Conservation (phyloP, 2,329 filamentous ascomycete genomes). For the Ascosphaera aggregata region DNA sequence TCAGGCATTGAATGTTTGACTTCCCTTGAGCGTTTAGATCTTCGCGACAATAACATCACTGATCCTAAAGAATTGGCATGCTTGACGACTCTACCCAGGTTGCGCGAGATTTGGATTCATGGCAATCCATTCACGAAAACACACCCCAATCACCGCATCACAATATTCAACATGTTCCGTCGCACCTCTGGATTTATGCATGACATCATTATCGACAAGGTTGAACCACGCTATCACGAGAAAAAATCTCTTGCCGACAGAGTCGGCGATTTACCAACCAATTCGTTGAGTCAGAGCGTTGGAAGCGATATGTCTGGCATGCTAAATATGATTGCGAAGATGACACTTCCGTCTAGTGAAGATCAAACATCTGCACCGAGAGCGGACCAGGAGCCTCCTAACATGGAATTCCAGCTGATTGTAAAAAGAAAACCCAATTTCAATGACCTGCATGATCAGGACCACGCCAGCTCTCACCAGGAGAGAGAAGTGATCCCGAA, state of each 20-base stretch:
- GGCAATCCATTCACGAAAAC: slow-evolving; percentile 83
- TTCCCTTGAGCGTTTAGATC: slow-evolving; percentile 70
- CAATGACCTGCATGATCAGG: not conserved
- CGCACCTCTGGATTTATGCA: slow-evolving; percentile 72
- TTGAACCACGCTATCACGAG: slow-evolving; percentile 64
- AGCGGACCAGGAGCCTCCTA: not conserved
- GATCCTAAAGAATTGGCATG: slow-evolving; percentile 80
- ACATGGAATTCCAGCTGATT: not conserved
- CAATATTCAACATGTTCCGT: slow-evolving; percentile 91
- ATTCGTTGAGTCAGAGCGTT: not conserved
- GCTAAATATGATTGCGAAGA: not conserved
- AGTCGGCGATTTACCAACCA: slow-evolving; percentile 33
- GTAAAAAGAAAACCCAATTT: not conserved
- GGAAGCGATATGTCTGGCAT: not conserved
- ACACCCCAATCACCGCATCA: slow-evolving; percentile 62
- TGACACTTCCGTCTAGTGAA: not conserved
- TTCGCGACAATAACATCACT: slow-evolving; percentile 74
- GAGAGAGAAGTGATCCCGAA: too few relatives aligned
- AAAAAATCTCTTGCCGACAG: slow-evolving; percentile 65
- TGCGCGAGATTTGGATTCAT: slow-evolving; percentile 77
- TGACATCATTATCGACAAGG: slow-evolving; percentile 72
- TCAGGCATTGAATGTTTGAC: slow-evolving; percentile 75
- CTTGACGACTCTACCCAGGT: slow-evolving; percentile 71
- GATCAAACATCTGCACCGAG: not conserved
- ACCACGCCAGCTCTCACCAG: too few relatives aligned